Evolutionary conservation across 225 moss, liverwort and hornwort genomes (phyloP), one percentile per base, ranked within the genome.

Genomic region (Lunularia cruciata): DNA sequence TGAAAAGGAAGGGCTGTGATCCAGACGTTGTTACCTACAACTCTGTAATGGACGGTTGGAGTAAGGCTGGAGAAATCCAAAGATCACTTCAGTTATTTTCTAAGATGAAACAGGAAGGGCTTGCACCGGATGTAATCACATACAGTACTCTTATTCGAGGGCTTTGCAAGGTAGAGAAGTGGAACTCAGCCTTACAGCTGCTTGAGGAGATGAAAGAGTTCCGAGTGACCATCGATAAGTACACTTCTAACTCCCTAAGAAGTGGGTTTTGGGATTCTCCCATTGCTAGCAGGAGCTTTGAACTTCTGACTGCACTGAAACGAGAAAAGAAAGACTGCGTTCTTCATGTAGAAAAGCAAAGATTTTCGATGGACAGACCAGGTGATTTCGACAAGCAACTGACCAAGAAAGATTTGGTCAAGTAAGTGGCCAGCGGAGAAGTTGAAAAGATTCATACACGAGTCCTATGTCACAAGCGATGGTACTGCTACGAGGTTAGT

Each of bases 91-190:
- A 62, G 19, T 38, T 75, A 22, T 79, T 79, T 37, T 8, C 60
- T 23, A 58, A 38, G 63, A 79, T 79, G 75, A 60, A 75, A 40
- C 60, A 62, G 46, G 67, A 60, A 42, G 65, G 66, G 13, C 61
- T 71, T 56, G 38, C 37, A 65, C 79, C 79, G 23, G 75, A 79
- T 48, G 20, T 48, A 54, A 67, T 75, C 66, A 75, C 79, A 11
- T 79, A 79, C 40, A 70, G 75, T 22, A 71, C 73, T 56, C 75
- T 79, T 32, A 46, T 79, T 79, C 75, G 57, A 31, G 79, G 71
- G 59, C 71, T 79, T 38, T 57, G 55, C 46, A 72, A 75, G 33
- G 37, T 2, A 25, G 53, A 61, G n/a, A 56, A 66, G 8, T 72
- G 62, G 32, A 42, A 0, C 0, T 26, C 38, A 23, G 75, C 72